Percentiles rank a stretch among this genome's conserved stretches.
Evolutionary conservation across 2,329 filamentous ascomycete species (phyloP).

Genomic region (Phoma sp.): DNA sequence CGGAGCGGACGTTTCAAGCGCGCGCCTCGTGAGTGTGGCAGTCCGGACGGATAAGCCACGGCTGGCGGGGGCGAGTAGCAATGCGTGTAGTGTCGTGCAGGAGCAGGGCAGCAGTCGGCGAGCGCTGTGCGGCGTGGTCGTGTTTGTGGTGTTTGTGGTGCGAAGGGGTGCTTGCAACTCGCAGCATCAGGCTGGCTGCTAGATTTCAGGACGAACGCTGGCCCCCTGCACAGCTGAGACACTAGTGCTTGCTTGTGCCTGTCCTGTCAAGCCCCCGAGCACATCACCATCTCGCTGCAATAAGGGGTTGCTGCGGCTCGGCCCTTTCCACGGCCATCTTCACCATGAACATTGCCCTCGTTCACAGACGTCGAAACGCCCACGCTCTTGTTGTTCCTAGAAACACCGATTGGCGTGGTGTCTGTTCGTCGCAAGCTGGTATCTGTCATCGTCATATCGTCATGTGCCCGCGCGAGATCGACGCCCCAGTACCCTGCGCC

Average conservation of each 20-base stretch:
- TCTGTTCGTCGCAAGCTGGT: neutral
- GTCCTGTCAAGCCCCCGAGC: conserved; percentile 4
- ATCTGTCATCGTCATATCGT: neutral
- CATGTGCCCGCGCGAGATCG: conserved; percentile 11
- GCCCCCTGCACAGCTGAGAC: conserved; percentile 18
- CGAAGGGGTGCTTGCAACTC: neutral
- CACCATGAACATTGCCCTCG: neutral
- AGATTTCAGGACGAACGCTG: conserved; percentile 9
- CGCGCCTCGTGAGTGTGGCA: conserved; percentile 9
- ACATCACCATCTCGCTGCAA: conserved; percentile 8
- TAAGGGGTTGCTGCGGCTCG: conserved; percentile 10
- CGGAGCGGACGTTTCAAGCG: conserved; percentile 14
- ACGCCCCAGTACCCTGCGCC: conserved; percentile 1
- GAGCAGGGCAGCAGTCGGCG: conserved; percentile 1
- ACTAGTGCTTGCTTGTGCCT: conserved; percentile 15
- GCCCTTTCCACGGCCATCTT: conserved; percentile 8
- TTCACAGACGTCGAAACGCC: neutral
- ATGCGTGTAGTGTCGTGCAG: conserved; percentile 1
- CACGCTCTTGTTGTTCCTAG: neutral
- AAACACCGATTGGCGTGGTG: neutral
- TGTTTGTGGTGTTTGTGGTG: conserved; percentile 2
- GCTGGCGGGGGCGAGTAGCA: conserved; percentile 5
- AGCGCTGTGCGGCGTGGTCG: conserved; percentile 1
- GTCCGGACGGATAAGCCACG: conserved; percentile 5
- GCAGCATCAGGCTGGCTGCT: neutral